A percentile compares a stretch with the other conserved stretches of the same genome.
Evolutionary conservation across 495 filamentous ascomycete species (phyloP).

Genomic region (Annulohypoxylon bovei): DNA sequence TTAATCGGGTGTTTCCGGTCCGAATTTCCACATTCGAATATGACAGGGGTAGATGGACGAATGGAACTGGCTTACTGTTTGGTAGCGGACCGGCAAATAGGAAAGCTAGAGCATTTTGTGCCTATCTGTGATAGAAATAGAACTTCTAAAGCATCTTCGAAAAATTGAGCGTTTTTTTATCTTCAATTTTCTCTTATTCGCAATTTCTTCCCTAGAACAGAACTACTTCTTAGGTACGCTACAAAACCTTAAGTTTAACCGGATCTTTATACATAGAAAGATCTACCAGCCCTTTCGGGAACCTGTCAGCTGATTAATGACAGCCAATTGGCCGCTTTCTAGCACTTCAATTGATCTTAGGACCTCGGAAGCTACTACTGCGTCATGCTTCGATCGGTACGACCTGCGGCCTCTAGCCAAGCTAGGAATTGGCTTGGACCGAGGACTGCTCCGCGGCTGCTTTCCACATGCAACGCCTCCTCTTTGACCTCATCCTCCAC

Average conservation of each 20-base stretch:
- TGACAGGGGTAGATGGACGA: conserved; percentile 28
- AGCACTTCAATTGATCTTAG: conserved; percentile 19
- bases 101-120: conserved; percentile 14
- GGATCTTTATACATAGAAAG: conserved; percentile 12
- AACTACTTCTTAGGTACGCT: neutral
- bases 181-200: neutral
- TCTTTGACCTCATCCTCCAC: conserved; percentile 35
- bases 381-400: conserved; percentile 58
- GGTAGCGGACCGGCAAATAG: conserved; percentile 35
- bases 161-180: conserved; percentile 26
- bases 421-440: conserved; percentile 49
- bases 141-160: conserved; percentile 23
- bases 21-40: conserved; percentile 14
- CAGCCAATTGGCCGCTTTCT: conserved; percentile 36
- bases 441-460: conserved; percentile 51
- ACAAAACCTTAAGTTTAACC: conserved; percentile 20
- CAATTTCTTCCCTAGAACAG: conserved; percentile 1
- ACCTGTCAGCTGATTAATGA: conserved; percentile 26
- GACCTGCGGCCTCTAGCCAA: conserved; percentile 51
- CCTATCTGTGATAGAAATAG: conserved; percentile 15
- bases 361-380: conserved; percentile 33
- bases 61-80: conserved; percentile 33
- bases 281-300: conserved; percentile 10
- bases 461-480: conserved; percentile 54
- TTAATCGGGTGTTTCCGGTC: conserved; percentile 37